Base-by-base conservation (phyloP, 75 land plant genomes). In the Larix kaempferi region DNA sequence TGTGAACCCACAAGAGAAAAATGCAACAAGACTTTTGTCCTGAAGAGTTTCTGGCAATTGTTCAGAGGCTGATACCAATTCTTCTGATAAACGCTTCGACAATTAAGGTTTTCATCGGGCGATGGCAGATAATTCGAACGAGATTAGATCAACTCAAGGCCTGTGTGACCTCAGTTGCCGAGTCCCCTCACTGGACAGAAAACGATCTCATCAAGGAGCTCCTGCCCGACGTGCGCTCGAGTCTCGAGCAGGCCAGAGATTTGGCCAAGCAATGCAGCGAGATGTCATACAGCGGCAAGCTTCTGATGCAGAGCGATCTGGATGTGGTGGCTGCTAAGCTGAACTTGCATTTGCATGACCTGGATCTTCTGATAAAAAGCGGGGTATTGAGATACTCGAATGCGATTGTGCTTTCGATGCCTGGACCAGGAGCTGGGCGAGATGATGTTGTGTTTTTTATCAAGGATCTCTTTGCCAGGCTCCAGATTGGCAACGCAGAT, bases 401-500 rank as follows among this genome's bases (percentile, higher is more conserved):
- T 65, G 89, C 96, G 37, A 82, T 89, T 33, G 86, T 88, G 12
- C 80, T 89, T 17, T 77, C 91, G 1, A 69, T 69, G 22, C 91
- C 91, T 10, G 81, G 54, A 29, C 78, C 86, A 8, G 78, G 69
- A 41, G 78, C 92, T 5, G 57, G 75, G 37, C 79, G 79, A 35
- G 90, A 88, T 5, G 92, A 87, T 1, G 63, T 86, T 2, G 76
- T 44, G 1, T 85, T 92, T 69, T 93, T 87, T 14, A 72, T 89
- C 23, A 72, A 82, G 54, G 98, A 95, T 69, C 59, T 91, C 12
- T 88, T 95, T 29, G 88, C 96, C 8, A 79, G 90, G 76, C 76
- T 95, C 0, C 93, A 91, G 82, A 95, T 95, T 66, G 98, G 95
- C 1, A 90, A 87, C 23, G 15, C 78, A 11, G 98, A 93, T 54